Percentiles rank a stretch among this genome's conserved stretches.
These are phyloP conservation scores for Talaromyces liani DNA, from an alignment of 495 filamentous ascomycete species.

Conservation along the genomic window DNA sequence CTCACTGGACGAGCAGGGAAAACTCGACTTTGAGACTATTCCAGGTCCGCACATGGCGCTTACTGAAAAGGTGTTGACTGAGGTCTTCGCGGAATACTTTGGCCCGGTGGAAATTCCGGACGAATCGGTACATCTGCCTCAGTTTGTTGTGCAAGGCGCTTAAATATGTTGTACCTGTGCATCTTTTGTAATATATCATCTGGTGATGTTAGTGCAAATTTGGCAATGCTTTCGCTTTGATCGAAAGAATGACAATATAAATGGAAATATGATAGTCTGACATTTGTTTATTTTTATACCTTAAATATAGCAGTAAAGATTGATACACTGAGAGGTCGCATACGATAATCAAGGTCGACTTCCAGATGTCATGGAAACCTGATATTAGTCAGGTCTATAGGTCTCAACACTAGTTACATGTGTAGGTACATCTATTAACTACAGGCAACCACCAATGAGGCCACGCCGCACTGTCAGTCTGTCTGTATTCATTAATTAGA, in stretches of 20 bases:
- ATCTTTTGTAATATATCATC: not conserved
- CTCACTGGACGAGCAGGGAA: slow-evolving; percentile 70
- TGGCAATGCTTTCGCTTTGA: not conserved
- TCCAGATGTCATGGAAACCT: too few species aligned
- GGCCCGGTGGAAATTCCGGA: slow-evolving; percentile 22
- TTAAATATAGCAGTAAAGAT: too few species aligned
- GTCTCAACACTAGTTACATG: not conserved
- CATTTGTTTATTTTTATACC: too few species aligned
- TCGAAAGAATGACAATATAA: not conserved
- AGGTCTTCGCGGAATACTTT: slow-evolving; percentile 68
- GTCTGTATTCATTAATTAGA: not conserved
- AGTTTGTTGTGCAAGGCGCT: not conserved
- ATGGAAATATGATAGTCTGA: not conserved
- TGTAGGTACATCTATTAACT: not conserved
- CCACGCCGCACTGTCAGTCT: not conserved
- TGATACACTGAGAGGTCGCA: not conserved
- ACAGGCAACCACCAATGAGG: not conserved
- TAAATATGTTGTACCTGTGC: not conserved
- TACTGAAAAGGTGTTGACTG: slow-evolving; percentile 54
- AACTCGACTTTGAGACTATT: slow-evolving; percentile 61
- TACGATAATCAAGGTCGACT: not conserved
- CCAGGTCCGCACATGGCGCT: slow-evolving; percentile 83
- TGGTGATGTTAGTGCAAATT: not conserved
- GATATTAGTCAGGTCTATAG: not conserved
- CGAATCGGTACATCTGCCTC: not conserved